phyloP scores from a whole-genome alignment of 192 early-diverging fungal species.

The Glomus cerebriforme region DNA sequence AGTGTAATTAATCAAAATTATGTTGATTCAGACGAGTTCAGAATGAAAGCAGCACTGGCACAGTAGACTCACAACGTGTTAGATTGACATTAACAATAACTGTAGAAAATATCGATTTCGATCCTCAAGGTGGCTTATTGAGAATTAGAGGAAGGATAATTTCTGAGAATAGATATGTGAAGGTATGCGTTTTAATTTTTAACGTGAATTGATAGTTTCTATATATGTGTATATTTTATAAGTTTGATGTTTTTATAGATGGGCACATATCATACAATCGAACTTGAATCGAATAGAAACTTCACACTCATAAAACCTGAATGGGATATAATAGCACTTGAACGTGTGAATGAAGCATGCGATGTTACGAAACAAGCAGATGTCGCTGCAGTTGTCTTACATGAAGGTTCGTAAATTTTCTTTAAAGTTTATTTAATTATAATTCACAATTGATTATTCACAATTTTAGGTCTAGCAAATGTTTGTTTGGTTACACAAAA shows the following conservation, averaged over 20 bases:
- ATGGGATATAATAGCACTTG: constrained; percentile 94
- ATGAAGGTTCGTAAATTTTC: constrained; percentile 51
- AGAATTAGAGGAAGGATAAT: constrained; percentile 87
- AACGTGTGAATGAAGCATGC: constrained; percentile 86
- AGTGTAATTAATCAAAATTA: too few relatives aligned
- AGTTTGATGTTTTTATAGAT: constrained; percentile 50
- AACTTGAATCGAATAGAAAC: constrained; percentile 85
- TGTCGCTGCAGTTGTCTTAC: constrained; percentile 88
- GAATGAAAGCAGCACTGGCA: constrained; percentile 84
- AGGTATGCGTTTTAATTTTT: constrained; percentile 65
- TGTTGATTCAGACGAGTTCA: constrained; percentile 71
- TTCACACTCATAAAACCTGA: constrained; percentile 87
- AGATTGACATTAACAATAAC: constrained; percentile 80
- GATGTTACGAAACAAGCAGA: constrained; percentile 90
- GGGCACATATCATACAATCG: constrained; percentile 92
- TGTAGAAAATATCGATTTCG: constrained; percentile 89
- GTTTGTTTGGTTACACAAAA: constrained; percentile 90
- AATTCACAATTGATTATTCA: background rate
- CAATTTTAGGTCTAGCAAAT: constrained; percentile 78
- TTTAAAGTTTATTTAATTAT: background rate
- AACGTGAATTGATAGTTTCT: background rate
- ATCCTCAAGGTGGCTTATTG: constrained; percentile 81
- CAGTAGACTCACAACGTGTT: constrained; percentile 79
- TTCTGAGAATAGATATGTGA: constrained; percentile 86
- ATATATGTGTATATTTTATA: background rate